Conservation (phyloP, 2,329 filamentous ascomycete genomes). For the Apiospora aurea region DNA sequence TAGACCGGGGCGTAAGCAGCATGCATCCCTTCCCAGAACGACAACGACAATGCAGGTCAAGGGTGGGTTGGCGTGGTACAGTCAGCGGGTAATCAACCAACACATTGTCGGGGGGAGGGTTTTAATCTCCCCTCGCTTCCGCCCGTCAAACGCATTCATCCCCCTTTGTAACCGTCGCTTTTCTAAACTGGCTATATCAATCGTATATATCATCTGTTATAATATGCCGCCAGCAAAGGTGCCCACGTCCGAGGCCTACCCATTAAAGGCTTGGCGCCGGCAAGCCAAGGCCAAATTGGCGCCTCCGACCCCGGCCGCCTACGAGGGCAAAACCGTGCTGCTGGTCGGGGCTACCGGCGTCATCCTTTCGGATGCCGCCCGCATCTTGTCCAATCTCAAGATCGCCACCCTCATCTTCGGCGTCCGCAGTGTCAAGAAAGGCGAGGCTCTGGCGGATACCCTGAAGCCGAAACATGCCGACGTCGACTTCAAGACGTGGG, state of each 20-base stretch:
- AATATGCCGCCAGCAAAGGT: background rate
- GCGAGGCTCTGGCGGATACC: background rate
- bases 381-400: background rate
- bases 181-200: no score
- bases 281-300: slow-evolving; percentile 1
- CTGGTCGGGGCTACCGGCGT: background rate
- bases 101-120: no score
- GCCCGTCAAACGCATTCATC: no score
- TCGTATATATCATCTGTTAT: no score
- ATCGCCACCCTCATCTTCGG: background rate
- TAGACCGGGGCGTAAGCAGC: background rate
- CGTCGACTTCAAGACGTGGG: background rate
- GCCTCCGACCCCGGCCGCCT: background rate
- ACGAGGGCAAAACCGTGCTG: background rate
- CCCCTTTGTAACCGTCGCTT: no score
- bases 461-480: background rate
- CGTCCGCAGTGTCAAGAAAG: slow-evolving; percentile 9
- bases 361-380: background rate
- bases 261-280: background rate
- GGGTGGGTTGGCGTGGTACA: background rate
- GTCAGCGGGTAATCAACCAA: background rate
- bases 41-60: no score
- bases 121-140: no score
- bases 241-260: background rate
- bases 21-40: background rate